Percentiles rank a stretch among this genome's conserved stretches.
phyloP scores from a whole-genome alignment of 2,329 filamentous ascomycete genomes.

The Huntiella omanensis region DNA sequence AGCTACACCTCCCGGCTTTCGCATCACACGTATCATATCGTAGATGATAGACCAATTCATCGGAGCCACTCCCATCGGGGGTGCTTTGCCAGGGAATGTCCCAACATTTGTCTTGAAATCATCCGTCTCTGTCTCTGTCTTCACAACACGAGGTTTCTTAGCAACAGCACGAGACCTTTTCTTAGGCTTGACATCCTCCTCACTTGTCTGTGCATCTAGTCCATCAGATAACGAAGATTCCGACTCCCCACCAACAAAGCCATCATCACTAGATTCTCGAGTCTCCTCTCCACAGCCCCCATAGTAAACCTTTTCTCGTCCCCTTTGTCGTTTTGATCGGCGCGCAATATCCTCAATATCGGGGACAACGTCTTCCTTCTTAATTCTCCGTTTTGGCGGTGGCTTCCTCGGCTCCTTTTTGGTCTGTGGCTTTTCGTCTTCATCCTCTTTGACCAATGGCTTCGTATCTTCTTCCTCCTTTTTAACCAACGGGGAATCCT shows the following conservation, averaged over 20 bases:
- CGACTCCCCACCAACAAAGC: too few relatives aligned
- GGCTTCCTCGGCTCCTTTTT: neutral
- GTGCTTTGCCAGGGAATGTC: neutral
- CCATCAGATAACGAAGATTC: too few relatives aligned
- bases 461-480: neutral
- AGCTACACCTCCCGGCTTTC: conserved; percentile 32
- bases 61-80: conserved; percentile 32
- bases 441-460: conserved; percentile 16
- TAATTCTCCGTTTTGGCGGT: conserved; percentile 8
- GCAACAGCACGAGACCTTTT: too few relatives aligned
- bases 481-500: neutral
- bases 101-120: too few relatives aligned
- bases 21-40: conserved; percentile 59
- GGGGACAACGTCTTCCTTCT: neutral
- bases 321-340: neutral
- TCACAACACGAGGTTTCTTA: too few relatives aligned
- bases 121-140: too few relatives aligned
- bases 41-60: conserved; percentile 76
- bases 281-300: too few relatives aligned
- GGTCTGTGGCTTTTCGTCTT: conserved; percentile 18
- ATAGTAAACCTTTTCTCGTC: too few relatives aligned
- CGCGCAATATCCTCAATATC: neutral
- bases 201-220: too few relatives aligned
- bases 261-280: too few relatives aligned
- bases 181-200: too few relatives aligned